A percentile compares a stretch with the other conserved stretches of the same genome.
Evolutionary conservation across 2,329 filamentous ascomycete genomes (phyloP).

Genomic region (Fusarium albidum): DNA sequence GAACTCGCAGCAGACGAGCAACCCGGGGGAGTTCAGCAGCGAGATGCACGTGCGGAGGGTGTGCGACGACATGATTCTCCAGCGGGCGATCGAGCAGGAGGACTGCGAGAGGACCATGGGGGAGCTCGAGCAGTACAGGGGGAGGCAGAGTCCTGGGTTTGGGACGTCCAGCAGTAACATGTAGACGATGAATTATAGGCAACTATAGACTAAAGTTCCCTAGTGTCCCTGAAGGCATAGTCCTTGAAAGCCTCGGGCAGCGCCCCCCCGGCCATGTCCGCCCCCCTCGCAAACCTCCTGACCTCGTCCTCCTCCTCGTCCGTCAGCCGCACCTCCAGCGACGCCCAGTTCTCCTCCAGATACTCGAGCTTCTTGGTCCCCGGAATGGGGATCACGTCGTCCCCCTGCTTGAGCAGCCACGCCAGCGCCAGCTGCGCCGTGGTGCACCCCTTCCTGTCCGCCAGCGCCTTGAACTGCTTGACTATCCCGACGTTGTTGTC

Average conservation of each 20-base stretch:
- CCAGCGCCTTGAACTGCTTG: slow-evolving; percentile 56
- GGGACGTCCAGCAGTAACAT: too few relatives aligned
- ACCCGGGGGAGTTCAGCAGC: too few relatives aligned
- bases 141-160: too few relatives aligned
- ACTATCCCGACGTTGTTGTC: slow-evolving; percentile 62
- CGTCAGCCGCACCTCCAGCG: slow-evolving; percentile 40
- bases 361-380: slow-evolving; percentile 52
- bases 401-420: slow-evolving; percentile 66
- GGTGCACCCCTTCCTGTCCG: slow-evolving; percentile 61
- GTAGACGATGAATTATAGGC: neutral
- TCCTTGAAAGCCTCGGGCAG: neutral
- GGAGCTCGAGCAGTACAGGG: too few relatives aligned
- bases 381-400: slow-evolving; percentile 64
- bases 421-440: slow-evolving; percentile 65
- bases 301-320: slow-evolving; percentile 44
- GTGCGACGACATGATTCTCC: too few relatives aligned
- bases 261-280: slow-evolving; percentile 14
- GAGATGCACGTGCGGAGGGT: too few relatives aligned
- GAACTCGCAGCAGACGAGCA: too few relatives aligned
- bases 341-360: slow-evolving; percentile 52
- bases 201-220: neutral
- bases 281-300: slow-evolving; percentile 17
- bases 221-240: slow-evolving; percentile 5
- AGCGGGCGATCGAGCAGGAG: too few relatives aligned
- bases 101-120: too few relatives aligned